Percentiles rank a stretch among this genome's conserved stretches.
Evolutionary conservation across 345 rosid genomes (phyloP).

Genomic region (Eucalyptus tenuipes): DNA sequence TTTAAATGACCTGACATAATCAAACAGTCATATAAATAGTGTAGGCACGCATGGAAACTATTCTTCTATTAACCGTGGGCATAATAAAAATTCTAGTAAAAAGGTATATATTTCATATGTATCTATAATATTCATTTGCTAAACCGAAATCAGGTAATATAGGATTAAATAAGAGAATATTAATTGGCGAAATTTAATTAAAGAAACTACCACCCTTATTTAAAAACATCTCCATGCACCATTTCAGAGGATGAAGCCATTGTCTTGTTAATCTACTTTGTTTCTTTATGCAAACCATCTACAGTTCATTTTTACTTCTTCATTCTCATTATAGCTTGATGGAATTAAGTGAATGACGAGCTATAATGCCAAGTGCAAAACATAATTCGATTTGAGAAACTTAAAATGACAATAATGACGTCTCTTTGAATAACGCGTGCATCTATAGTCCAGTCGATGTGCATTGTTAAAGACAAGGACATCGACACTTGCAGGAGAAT

Average conservation of each 20-base stretch:
- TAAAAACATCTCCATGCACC: not conserved
- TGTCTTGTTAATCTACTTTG: not conserved
- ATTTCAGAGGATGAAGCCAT: not conserved
- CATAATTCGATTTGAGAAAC: no score
- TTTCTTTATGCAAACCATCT: not conserved
- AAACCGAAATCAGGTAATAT: no score
- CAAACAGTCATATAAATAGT: not conserved
- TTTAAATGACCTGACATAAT: no score
- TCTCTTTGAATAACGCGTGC: no score
- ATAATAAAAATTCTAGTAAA: no score
- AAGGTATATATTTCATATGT: no score
- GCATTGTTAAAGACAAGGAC: not conserved
- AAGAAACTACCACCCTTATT: not conserved
- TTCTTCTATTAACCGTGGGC: not conserved
- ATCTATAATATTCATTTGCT: no score
- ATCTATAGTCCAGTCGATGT: not conserved
- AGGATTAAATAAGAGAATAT: rapidly evolving
- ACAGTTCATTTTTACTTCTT: not conserved
- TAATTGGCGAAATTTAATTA: no score
- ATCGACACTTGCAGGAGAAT: rapidly evolving
- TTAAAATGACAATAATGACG: no score
- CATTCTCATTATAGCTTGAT: not conserved
- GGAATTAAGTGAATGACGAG: no score
- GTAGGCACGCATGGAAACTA: not conserved
- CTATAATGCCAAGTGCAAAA: no score